These are phyloP conservation scores for Asterionellopsis glacialis DNA, from an alignment of 108 stramenopile species.

Conservation along the genomic window DNA sequence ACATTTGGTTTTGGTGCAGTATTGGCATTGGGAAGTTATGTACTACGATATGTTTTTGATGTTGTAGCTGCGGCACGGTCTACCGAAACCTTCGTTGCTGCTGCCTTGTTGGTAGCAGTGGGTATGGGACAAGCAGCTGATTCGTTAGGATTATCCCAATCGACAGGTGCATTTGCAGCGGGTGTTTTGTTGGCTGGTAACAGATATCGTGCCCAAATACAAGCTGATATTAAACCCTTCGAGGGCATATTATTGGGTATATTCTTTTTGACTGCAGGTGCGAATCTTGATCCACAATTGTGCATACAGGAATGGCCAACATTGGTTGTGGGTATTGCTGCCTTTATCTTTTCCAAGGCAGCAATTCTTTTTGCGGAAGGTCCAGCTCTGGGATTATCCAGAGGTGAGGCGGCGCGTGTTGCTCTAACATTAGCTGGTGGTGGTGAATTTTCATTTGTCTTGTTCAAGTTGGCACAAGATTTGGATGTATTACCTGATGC, in stretches of 20 bases:
- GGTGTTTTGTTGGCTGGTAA: conserved; percentile 68
- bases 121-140: conserved; percentile 71
- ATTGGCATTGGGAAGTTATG: conserved; percentile 38
- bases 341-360: conserved; percentile 52
- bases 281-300: conserved; percentile 50
- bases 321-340: conserved; percentile 44
- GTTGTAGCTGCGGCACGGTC: conserved; percentile 61
- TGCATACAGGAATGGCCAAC: conserved; percentile 69
- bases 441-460: conserved; percentile 74
- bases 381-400: conserved; percentile 52
- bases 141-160: conserved; percentile 48
- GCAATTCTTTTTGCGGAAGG: conserved; percentile 55
- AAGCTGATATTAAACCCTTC: conserved; percentile 80
- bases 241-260: conserved; percentile 77
- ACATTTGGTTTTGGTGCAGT: conserved; percentile 69
- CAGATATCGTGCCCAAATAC: conserved; percentile 70
- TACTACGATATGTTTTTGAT: conserved; percentile 57
- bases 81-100: conserved; percentile 72
- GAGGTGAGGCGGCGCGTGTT: conserved; percentile 53
- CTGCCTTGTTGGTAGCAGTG: conserved; percentile 57
- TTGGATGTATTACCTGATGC: conserved; percentile 47
- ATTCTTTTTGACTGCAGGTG: conserved; percentile 75
- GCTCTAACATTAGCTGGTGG: conserved; percentile 55
- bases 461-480: conserved; percentile 66
- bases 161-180: conserved; percentile 79